Conservation (phyloP, 352 stramenopile species). For the Globisporangium carolinianum region DNA sequence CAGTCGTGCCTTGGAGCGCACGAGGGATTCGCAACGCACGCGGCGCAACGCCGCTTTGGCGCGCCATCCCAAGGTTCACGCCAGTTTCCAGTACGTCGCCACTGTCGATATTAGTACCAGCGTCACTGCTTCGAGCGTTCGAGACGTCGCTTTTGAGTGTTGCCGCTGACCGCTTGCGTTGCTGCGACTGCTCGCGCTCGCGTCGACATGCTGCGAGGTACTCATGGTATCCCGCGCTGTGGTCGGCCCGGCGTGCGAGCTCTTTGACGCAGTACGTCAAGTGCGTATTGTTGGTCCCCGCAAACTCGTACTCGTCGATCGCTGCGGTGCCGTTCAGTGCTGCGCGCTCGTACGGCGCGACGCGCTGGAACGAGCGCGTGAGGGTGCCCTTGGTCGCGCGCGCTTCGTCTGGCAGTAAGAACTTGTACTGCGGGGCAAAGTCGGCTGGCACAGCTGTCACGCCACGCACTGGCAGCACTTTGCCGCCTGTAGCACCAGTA, state of each 20-base stretch:
- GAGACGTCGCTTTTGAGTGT: conserved; percentile 45
- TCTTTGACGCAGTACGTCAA: conserved; percentile 85
- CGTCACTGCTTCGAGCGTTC: conserved; percentile 20
- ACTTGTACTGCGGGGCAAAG: conserved; percentile 88
- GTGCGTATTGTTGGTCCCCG: conserved; percentile 80
- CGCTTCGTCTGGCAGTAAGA: conserved; percentile 72
- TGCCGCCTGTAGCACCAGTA: too few species aligned
- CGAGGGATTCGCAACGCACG: conserved; percentile 36
- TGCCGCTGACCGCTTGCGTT: conserved; percentile 14
- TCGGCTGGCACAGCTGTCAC: conserved; percentile 66
- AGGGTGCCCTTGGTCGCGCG: conserved; percentile 52
- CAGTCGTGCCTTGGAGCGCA: conserved; percentile 30
- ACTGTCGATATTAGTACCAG: conserved; percentile 28
- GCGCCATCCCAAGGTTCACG: conserved; percentile 51
- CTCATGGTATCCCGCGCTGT: conserved; percentile 60
- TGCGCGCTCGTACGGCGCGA: conserved; percentile 55
- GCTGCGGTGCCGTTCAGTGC: conserved; percentile 61
- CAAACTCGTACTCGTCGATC: conserved; percentile 76
- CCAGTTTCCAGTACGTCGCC: conserved; percentile 26
- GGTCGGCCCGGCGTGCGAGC: conserved; percentile 53
- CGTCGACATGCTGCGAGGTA: conserved; percentile 45
- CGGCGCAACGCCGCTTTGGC: conserved; percentile 40
- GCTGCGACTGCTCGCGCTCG: conserved; percentile 31
- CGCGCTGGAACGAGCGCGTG: conserved; percentile 38
- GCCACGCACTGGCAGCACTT: conserved; percentile 27